Base-by-base conservation (phyloP, 2,329 filamentous ascomycete genomes). In the Xylaria hypoxylon region DNA sequence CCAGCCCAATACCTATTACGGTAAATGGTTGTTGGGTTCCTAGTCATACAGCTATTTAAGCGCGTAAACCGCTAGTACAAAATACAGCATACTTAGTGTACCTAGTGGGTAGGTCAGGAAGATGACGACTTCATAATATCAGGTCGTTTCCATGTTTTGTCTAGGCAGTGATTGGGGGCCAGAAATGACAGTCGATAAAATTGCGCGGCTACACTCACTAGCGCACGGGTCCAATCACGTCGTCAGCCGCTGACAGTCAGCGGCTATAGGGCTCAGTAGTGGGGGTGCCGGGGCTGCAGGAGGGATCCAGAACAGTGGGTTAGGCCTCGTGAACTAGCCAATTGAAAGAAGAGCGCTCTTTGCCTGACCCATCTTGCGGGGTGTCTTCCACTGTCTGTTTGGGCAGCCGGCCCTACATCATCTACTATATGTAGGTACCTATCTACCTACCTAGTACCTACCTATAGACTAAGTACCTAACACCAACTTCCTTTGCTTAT, bases 241-340 rank as follows among this genome's bases (percentile, higher is more conserved):
- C 13, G 51, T 44, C 26, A 24, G 44, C 28, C 42, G 24, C 48
- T 50, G 53, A 55, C 62, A 62, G 55, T 31, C 51, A 64, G 66
- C 65, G 68, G 66, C 60, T 68, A 67, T 64, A 69, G 64, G 67
- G 64, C 64, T 67, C 48, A 22, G 17, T 6, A 26, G 62, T 59
- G 66, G 64, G 58, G 64, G 11, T 10, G 24, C 64, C 52, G 50
- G 62, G 64, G 64, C 65, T 65, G 68, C 60, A 44, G 40, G 52
- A 63, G 64, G 59, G 45, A 19, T 31, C 67, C 64, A 52, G 47
- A 69, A 68, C 24, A 70, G 69, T 71, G 73, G 72, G 47, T 44
- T 60, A 11, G 50, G 35, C 4, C 59, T 71, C 64, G 67, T 44
- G 64, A 71, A 63, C 35, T 35, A 44, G 58, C 73, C 73, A 74